Evolutionary conservation across 257 asterid genomes (phyloP).

Genomic region (Craterostigma plantagineum): DNA sequence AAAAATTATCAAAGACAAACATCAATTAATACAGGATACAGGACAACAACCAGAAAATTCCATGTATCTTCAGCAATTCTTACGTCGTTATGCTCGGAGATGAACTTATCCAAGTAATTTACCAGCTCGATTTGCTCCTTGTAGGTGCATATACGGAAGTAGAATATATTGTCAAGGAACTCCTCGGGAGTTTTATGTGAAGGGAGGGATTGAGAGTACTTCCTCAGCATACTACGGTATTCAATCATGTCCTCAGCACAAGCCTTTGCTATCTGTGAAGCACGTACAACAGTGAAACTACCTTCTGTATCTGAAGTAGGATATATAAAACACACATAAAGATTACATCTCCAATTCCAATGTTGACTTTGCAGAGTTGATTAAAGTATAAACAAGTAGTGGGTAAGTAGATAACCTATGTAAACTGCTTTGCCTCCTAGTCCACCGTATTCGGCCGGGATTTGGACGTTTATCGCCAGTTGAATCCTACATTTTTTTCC

Average conservation of each 20-base stretch:
- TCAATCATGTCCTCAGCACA: constrained; percentile 71
- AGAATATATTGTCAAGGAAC: constrained; percentile 66
- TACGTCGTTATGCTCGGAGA: constrained; percentile 76
- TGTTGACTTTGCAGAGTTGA: background rate
- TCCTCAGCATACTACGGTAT: constrained; percentile 37
- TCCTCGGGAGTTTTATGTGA: constrained; percentile 34
- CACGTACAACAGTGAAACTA: constrained; percentile 93
- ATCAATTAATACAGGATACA: constrained; percentile 6
- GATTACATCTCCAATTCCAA: constrained; percentile 7
- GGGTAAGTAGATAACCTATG: constrained; percentile 31
- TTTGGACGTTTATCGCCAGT: constrained; percentile 80
- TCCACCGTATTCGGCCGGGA: constrained; percentile 78
- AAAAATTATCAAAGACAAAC: constrained; percentile 9
- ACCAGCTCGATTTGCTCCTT: constrained; percentile 82
- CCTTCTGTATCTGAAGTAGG: constrained; percentile 75
- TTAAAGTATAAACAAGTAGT: constrained; percentile 1
- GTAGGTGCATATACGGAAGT: constrained; percentile 75
- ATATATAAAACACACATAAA: constrained; percentile 6
- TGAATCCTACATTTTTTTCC: constrained; percentile 43
- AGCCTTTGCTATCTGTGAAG: constrained; percentile 78
- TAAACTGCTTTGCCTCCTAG: constrained; percentile 86
- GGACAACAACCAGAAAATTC: constrained; percentile 6
- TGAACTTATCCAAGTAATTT: constrained; percentile 72
- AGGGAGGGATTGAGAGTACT: constrained; percentile 27
- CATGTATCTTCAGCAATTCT: constrained; percentile 14